A percentile compares a stretch with the other conserved stretches of the same genome.
Conservation (phyloP, 2,329 filamentous ascomycete genomes). For the Exophiala sideris region DNA sequence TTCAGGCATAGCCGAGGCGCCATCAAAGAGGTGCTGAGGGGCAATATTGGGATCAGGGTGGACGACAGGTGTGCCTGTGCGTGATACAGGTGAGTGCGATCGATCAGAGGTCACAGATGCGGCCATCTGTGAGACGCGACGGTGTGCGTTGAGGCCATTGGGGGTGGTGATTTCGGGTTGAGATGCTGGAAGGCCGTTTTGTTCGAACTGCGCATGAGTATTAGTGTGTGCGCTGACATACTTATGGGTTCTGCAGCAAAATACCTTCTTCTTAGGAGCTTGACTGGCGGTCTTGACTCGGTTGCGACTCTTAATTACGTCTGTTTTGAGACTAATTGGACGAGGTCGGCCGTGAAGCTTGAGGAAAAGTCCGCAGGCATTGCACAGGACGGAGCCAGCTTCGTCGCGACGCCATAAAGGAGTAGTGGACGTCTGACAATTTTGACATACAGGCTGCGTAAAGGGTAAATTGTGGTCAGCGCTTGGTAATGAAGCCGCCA, state of each 20-base stretch:
- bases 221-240: conserved; percentile 19
- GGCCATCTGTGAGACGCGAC: conserved; percentile 68
- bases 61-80: conserved; percentile 73
- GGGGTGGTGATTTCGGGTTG: conserved; percentile 56
- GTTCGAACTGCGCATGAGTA: conserved; percentile 42
- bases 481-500: conserved; percentile 42
- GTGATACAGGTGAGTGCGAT: conserved; percentile 73
- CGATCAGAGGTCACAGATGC: conserved; percentile 70
- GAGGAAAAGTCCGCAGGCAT: conserved; percentile 94
- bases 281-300: conserved; percentile 85
- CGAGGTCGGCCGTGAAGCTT: conserved; percentile 92
- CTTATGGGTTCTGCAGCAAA: conserved; percentile 31
- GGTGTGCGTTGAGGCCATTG: conserved; percentile 55
- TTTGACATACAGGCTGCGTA: conserved; percentile 91
- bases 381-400: conserved; percentile 91
- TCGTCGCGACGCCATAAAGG: conserved; percentile 98
- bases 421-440: conserved; percentile 92
- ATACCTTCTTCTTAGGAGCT: conserved; percentile 79
- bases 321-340: conserved; percentile 95
- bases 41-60: conserved; percentile 66
- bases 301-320: conserved; percentile 99
- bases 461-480: conserved; percentile 54
- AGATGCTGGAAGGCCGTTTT: conserved; percentile 58
- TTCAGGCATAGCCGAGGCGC: conserved; percentile 60
- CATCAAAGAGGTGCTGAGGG: conserved; percentile 75